Percentiles rank a stretch among this genome's conserved stretches.
phyloP scores from a whole-genome alignment of 768 basidiomycete genomes.

The Floccularia luteovirens region DNA sequence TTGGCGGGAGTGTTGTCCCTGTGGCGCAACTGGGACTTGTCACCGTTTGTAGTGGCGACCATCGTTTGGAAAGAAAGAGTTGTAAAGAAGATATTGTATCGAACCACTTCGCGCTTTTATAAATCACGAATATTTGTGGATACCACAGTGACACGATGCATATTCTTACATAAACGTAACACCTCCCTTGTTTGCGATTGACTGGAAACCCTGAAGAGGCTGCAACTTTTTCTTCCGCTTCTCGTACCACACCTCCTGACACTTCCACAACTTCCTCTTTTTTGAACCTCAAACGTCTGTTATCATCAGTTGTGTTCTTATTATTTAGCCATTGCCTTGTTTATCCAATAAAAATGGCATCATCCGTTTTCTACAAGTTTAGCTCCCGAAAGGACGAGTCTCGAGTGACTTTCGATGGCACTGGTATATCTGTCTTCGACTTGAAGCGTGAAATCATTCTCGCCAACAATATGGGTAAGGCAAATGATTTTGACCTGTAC shows the following conservation, averaged over 20 bases:
- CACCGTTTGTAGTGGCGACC: constrained; percentile 9
- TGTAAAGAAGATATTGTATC: background rate
- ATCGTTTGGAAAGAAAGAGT: constrained; percentile 6
- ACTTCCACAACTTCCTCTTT: constrained; percentile 3
- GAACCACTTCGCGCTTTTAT: constrained; percentile 5
- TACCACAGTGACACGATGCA: too few relatives aligned
- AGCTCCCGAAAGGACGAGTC: constrained; percentile 93
- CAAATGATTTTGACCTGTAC: constrained; percentile 92
- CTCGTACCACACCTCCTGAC: constrained; percentile 1
- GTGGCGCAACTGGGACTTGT: constrained; percentile 12
- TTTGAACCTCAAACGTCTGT: too few relatives aligned
- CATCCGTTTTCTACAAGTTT: constrained; percentile 98
- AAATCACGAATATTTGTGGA: background rate
- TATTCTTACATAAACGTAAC: background rate
- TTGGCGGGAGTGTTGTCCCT: constrained; percentile 10
- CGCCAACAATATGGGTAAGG: constrained; percentile 93
- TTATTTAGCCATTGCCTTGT: constrained; percentile 18
- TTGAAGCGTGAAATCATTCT: constrained; percentile 98
- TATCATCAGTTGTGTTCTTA: constrained; percentile 6
- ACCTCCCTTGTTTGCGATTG: too few relatives aligned
- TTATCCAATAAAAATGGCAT: constrained; percentile 53
- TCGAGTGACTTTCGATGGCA: constrained; percentile 95
- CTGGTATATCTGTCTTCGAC: constrained; percentile 98
- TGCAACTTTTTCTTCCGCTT: background rate
- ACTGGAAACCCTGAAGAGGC: too few relatives aligned